These are phyloP conservation scores for Juncus inflexus DNA, from an alignment of 176 grass and related monocot genomes.

Conservation along the genomic window DNA sequence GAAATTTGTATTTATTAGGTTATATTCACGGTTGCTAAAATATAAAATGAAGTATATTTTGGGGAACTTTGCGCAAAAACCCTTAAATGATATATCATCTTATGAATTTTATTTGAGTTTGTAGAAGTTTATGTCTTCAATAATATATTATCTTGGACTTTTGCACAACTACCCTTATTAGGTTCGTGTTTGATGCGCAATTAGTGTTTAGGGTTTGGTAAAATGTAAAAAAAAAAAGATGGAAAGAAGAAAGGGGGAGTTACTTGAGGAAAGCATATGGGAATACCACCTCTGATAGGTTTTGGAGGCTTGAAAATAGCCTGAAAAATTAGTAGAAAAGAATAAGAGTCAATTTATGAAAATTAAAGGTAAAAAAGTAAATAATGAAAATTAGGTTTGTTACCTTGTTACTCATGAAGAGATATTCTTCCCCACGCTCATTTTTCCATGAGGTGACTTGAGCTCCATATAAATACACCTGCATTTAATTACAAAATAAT, in stretches of 20 bases:
- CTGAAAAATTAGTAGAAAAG: constrained; percentile 33
- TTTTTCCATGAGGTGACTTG: constrained; percentile 86
- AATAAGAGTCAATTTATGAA: neutral
- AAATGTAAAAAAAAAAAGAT: no score
- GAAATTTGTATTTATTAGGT: no score
- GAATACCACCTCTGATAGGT: constrained; percentile 82
- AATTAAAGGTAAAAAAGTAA: constrained; percentile 5
- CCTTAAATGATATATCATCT: no score
- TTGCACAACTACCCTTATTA: no score
- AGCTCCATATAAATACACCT: constrained; percentile 66
- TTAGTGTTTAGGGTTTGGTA: no score
- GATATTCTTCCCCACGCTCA: constrained; percentile 66
- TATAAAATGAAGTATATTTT: no score
- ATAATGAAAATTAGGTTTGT: neutral
- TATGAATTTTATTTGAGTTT: no score
- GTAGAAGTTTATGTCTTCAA: no score
- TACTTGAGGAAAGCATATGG: constrained; percentile 98
- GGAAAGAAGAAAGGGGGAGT: constrained; percentile 27
- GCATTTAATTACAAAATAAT: constrained; percentile 9
- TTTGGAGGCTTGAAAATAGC: constrained; percentile 82
- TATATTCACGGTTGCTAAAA: no score
- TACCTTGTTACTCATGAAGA: constrained; percentile 81
- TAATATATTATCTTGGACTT: no score
- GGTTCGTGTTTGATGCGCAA: no score
- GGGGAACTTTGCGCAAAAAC: no score